These are phyloP conservation scores for Paxillus rubicundulus DNA, from an alignment of 768 basidiomycete genomes.

Conservation along the genomic window DNA sequence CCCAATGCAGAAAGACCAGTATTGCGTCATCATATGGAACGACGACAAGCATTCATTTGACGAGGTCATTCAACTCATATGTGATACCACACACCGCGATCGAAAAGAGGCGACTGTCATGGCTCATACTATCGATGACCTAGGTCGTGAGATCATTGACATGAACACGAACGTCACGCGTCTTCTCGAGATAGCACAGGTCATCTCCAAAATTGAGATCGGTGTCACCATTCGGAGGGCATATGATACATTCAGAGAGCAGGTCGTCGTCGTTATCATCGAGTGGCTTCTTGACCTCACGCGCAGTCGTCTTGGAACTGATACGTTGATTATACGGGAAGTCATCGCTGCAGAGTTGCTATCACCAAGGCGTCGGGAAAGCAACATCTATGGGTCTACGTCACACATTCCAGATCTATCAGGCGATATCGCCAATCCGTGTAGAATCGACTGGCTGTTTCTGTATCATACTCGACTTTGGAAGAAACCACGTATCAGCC, in stretches of 20 bases:
- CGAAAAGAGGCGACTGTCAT: conserved; percentile 56
- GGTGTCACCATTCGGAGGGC: conserved; percentile 87
- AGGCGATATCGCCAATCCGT: conserved; percentile 46
- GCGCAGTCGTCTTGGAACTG: conserved; percentile 65
- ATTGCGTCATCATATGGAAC: conserved; percentile 88
- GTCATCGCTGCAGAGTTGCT: conserved; percentile 70
- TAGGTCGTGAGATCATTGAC: conserved; percentile 82
- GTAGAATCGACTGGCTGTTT: conserved; percentile 72
- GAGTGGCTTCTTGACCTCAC: conserved; percentile 84
- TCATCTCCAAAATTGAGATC: conserved; percentile 84
- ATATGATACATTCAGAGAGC: conserved; percentile 86
- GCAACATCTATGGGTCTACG: conserved; percentile 41
- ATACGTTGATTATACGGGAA: conserved; percentile 67
- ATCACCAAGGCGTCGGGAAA: conserved; percentile 55
- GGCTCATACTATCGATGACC: conserved; percentile 65
- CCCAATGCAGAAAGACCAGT: conserved; percentile 76
- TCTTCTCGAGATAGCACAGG: conserved; percentile 75
- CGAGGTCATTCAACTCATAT: conserved; percentile 75
- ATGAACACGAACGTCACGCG: conserved; percentile 51
- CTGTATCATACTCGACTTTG: conserved; percentile 81
- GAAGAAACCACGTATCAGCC: conserved; percentile 76
- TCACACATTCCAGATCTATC: conserved; percentile 36
- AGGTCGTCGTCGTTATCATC: conserved; percentile 77
- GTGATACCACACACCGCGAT: conserved; percentile 50
- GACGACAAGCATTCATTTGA: conserved; percentile 95